A percentile compares a stretch with the other conserved stretches of the same genome.
These are phyloP conservation scores for Paulownia fortunei DNA, from an alignment of 257 asterid genomes.

Conservation along the genomic window DNA sequence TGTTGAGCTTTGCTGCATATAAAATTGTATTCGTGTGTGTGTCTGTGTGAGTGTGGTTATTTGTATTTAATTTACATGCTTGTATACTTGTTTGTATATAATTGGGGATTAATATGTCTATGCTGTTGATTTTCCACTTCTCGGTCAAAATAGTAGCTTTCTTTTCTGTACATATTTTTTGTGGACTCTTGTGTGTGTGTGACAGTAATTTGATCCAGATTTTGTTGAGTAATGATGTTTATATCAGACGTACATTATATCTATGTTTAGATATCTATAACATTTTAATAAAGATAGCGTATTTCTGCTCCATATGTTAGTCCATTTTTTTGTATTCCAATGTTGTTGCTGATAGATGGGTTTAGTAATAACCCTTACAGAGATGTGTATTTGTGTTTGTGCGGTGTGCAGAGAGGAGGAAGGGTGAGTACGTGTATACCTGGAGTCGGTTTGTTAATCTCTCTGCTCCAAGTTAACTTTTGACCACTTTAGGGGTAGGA, in stretches of 20 bases:
- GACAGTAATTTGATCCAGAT: neutral
- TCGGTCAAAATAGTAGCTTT: constrained; percentile 17
- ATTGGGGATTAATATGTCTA: neutral
- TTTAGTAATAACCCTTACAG: neutral
- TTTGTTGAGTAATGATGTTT: constrained; percentile 15
- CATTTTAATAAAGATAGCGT: neutral
- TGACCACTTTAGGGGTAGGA: neutral
- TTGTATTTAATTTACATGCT: neutral
- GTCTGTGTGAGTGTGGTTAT: neutral
- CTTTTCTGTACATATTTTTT: neutral
- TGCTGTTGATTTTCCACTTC: neutral
- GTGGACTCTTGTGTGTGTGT: neutral
- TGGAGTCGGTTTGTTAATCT: neutral
- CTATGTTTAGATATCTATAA: neutral
- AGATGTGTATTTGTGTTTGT: neutral
- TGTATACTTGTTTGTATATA: neutral
- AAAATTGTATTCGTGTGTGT: neutral
- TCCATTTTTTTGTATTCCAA: neutral
- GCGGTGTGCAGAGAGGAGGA: neutral
- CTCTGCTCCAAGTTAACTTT: neutral
- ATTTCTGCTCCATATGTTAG: neutral
- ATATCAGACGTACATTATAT: too few species aligned
- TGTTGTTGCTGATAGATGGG: neutral
- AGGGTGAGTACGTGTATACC: neutral
- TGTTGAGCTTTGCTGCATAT: constrained; percentile 11